A percentile compares a stretch with the other conserved stretches of the same genome.
Evolutionary conservation across 805 yeast genomes (phyloP).

Genomic region (Nakazawaea siamensis): DNA sequence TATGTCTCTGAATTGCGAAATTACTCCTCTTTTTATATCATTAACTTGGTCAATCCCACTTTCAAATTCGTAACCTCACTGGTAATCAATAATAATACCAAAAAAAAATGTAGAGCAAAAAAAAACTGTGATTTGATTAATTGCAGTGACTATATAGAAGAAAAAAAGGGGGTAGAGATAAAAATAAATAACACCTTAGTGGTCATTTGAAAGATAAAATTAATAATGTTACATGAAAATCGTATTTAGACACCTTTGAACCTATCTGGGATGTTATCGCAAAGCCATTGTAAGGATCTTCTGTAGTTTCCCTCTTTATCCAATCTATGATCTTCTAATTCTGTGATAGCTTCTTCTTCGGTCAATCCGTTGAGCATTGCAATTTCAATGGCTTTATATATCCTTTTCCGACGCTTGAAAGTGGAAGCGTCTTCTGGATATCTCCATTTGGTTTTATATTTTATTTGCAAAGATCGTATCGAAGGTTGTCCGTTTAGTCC

Average conservation of each 20-base stretch:
- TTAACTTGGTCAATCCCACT: too few species aligned
- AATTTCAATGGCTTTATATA: constrained; percentile 46
- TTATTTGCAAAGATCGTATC: constrained; percentile 36
- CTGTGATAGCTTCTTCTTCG: constrained; percentile 24
- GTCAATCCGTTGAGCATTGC: constrained; percentile 20
- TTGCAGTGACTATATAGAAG: too few species aligned
- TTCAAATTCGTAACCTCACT: too few species aligned
- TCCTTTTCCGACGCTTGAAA: constrained; percentile 42
- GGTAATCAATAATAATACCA: too few species aligned
- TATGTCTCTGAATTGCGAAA: too few species aligned
- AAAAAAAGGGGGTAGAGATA: too few species aligned
- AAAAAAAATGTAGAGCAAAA: too few species aligned
- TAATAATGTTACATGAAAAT: too few species aligned
- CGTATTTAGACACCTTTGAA: constrained; percentile 11
- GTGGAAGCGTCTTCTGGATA: constrained; percentile 43
- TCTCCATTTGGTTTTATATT: constrained; percentile 49
- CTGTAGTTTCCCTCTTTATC: constrained; percentile 22
- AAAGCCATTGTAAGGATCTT: constrained; percentile 24
- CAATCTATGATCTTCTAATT: constrained; percentile 23
- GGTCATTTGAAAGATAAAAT: too few species aligned
- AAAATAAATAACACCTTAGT: too few species aligned
- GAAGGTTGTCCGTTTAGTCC: constrained; percentile 47
- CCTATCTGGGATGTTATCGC: constrained; percentile 22
- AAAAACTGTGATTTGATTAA: too few species aligned
- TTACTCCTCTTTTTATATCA: too few species aligned